These are phyloP conservation scores for Aureoboletus auriporus DNA, from an alignment of 768 basidiomycete species.

Conservation along the genomic window DNA sequence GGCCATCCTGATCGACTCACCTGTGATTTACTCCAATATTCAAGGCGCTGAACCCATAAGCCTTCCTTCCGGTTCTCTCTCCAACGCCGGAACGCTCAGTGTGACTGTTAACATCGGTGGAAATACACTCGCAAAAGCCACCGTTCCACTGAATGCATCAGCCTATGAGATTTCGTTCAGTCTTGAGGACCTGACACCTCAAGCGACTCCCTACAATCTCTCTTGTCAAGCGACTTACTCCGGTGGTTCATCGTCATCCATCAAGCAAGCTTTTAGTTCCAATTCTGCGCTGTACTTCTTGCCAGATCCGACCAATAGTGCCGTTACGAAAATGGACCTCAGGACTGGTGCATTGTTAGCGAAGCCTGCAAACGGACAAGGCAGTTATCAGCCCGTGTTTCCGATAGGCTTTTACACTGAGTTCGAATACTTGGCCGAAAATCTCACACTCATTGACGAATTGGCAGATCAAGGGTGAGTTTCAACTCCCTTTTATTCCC, in stretches of 20 bases:
- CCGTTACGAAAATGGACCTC: conserved; percentile 58
- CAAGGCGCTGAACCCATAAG: conserved; percentile 41
- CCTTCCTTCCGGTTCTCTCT: conserved; percentile 26
- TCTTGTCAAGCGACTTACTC: conserved; percentile 27
- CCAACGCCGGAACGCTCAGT: conserved; percentile 27
- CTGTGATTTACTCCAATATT: conserved; percentile 43
- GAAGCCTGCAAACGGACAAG: conserved; percentile 44
- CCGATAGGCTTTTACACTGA: conserved; percentile 45
- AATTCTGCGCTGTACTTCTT: conserved; percentile 44
- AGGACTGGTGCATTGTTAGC: conserved; percentile 54
- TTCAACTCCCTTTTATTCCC: neutral
- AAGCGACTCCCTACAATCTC: conserved; percentile 26
- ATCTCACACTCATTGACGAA: conserved; percentile 26
- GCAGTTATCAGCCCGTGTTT: conserved; percentile 46
- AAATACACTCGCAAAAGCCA: conserved; percentile 39
- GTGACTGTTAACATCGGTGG: conserved; percentile 46
- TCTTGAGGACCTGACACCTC: conserved; percentile 42
- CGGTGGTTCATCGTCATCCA: conserved; percentile 28
- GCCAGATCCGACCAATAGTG: conserved; percentile 42
- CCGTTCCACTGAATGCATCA: conserved; percentile 48
- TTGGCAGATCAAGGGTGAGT: conserved; percentile 28
- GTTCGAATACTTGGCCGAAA: conserved; percentile 26
- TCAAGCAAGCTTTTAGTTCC: conserved; percentile 39
- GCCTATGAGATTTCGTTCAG: conserved; percentile 47
- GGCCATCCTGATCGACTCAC: conserved; percentile 51